Percentiles rank a stretch among this genome's conserved stretches.
Evolutionary conservation across 352 stramenopile genomes (phyloP).

Genomic region (Pythium volutum): DNA sequence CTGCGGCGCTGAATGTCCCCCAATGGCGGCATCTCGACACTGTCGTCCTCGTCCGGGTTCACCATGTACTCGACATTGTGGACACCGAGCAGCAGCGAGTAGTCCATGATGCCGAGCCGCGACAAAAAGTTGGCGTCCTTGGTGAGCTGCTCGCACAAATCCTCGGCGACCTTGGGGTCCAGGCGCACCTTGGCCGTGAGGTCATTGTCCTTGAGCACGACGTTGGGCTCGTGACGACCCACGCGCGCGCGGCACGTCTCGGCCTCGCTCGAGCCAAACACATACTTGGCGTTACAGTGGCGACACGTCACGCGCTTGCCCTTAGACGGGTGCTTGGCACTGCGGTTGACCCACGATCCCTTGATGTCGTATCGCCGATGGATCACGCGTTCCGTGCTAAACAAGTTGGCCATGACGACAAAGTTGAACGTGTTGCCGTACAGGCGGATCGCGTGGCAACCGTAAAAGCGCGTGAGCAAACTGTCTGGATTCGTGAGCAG

Average conservation of each 20-base stretch:
- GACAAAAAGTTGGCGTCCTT: constrained; percentile 87
- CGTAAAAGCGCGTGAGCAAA: constrained; percentile 80
- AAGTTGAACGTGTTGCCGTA: constrained; percentile 91
- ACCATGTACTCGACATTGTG: constrained; percentile 89
- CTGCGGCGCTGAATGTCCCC: constrained; percentile 19
- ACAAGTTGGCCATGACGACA: constrained; percentile 87
- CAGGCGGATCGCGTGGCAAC: constrained; percentile 79
- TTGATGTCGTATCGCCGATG: constrained; percentile 88
- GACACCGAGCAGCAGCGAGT: constrained; percentile 86
- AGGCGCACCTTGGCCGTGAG: constrained; percentile 81
- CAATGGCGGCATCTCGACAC: constrained; percentile 18
- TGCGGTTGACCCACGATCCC: constrained; percentile 86
- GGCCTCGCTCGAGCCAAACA: constrained; percentile 76
- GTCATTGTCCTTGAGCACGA: constrained; percentile 88
- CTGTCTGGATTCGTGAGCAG: constrained; percentile 81
- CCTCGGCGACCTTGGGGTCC: constrained; percentile 65
- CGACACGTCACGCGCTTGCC: constrained; percentile 83
- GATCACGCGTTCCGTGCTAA: constrained; percentile 81
- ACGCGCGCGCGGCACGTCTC: constrained; percentile 76
- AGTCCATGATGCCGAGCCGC: constrained; percentile 89
- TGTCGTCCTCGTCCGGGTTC: constrained; percentile 54
- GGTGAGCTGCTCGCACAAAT: constrained; percentile 81
- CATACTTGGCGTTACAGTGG: constrained; percentile 86
- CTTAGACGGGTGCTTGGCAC: constrained; percentile 83
- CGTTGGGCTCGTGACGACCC: constrained; percentile 80